Percentiles rank a stretch among this genome's conserved stretches.
These are phyloP conservation scores for Tolypocladium pustulatum DNA, from an alignment of 2,329 filamentous ascomycete species.

Conservation along the genomic window DNA sequence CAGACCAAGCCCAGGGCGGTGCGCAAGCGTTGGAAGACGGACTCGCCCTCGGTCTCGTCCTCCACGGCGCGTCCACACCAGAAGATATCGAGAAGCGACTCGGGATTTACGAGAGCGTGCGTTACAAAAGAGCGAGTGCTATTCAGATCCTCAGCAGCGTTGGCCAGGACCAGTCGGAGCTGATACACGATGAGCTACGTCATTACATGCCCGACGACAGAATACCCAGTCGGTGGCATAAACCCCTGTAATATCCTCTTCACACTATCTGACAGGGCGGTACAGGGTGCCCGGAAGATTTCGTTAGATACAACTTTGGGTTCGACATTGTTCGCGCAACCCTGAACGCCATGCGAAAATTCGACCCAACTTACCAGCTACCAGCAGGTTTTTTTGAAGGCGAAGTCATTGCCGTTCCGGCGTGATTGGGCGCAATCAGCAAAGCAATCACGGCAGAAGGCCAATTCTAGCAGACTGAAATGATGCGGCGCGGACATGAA, in stretches of 20 bases:
- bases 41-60: constrained; percentile 17
- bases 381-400: constrained; percentile 11
- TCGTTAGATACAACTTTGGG: constrained; percentile 6
- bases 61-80: constrained; percentile 11
- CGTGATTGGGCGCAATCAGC: no score
- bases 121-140: constrained; percentile 17
- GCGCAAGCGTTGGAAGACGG: constrained; percentile 26
- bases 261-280: neutral
- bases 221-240: constrained; percentile 16
- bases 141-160: constrained; percentile 29
- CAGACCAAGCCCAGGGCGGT: constrained; percentile 28
- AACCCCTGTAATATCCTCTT: neutral
- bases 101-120: constrained; percentile 12
- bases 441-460: no score
- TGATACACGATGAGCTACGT: constrained; percentile 16
- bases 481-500: neutral
- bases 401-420: constrained; percentile 4
- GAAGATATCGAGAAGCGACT: constrained; percentile 13
- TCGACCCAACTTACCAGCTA: constrained; percentile 8
- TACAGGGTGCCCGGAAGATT: neutral
- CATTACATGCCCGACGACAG: constrained; percentile 15
- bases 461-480: neutral
- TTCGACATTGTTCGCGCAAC: constrained; percentile 11
- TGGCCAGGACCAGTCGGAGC: constrained; percentile 18
- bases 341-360: constrained; percentile 8